Percentiles rank a stretch among this genome's conserved stretches.
These are phyloP conservation scores for Naganishia randhawae DNA, from an alignment of 768 basidiomycete genomes.

Conservation along the genomic window DNA sequence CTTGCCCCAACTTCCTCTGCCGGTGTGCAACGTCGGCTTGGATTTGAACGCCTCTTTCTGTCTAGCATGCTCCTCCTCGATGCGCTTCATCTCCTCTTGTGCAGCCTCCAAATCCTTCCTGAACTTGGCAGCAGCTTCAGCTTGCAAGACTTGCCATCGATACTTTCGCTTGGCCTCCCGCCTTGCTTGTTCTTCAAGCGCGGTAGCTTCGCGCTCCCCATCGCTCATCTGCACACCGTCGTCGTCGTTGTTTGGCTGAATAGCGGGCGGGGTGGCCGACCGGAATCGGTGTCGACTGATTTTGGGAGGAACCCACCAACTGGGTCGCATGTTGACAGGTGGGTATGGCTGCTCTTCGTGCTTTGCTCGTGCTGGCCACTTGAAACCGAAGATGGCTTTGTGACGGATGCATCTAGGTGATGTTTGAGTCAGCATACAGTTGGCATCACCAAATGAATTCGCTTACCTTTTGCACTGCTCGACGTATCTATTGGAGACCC, in stretches of 20 bases:
- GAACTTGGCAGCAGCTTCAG: constrained; percentile 8
- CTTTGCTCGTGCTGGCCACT: constrained; percentile 12
- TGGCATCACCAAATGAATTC: no score
- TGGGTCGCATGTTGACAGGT: constrained; percentile 12
- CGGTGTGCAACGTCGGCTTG: constrained; percentile 3
- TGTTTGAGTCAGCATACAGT: not conserved
- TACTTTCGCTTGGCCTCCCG: constrained; percentile 2
- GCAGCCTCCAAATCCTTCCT: constrained; percentile 8
- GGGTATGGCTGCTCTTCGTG: constrained; percentile 20
- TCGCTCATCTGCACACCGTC: constrained; percentile 1
- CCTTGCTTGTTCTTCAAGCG: constrained; percentile 1
- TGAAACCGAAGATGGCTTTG: constrained; percentile 16
- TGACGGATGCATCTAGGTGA: constrained; percentile 10
- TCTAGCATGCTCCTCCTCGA: not conserved
- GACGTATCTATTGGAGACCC: constrained; percentile 11
- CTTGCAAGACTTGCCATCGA: constrained; percentile 2
- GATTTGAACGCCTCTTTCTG: not conserved
- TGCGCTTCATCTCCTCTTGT: not conserved
- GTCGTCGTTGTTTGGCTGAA: not conserved
- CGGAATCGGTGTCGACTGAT: constrained; percentile 14
- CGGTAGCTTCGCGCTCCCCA: not conserved
- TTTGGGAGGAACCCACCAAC: constrained; percentile 20
- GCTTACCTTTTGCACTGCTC: constrained; percentile 16
- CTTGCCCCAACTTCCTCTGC: constrained; percentile 1
- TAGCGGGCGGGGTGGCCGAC: not conserved